Conservation (phyloP, 495 filamentous ascomycete species). For the Staphylotrichum longicolle region DNA sequence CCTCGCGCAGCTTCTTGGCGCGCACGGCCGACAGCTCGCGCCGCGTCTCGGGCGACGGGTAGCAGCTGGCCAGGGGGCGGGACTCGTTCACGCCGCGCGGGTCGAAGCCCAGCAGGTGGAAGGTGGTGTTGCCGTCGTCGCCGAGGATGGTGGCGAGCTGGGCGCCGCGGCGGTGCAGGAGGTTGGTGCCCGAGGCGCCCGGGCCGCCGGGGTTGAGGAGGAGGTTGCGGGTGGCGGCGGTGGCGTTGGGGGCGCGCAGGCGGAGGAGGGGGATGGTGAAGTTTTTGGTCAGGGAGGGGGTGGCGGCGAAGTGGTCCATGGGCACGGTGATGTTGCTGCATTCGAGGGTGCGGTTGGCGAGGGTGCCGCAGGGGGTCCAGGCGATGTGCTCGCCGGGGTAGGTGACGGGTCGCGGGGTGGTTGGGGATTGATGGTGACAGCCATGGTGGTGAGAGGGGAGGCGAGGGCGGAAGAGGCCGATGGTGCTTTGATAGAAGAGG, state of each 20-base stretch:
- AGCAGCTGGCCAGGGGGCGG: slow-evolving; percentile 39
- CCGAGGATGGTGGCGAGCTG: slow-evolving; percentile 40
- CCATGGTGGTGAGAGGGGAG: neutral
- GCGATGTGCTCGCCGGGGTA: slow-evolving; percentile 40
- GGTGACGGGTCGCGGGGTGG: neutral
- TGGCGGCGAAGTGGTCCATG: slow-evolving; percentile 45
- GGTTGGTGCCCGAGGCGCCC: slow-evolving; percentile 41
- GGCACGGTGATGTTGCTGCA: slow-evolving; percentile 42
- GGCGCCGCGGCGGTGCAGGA: slow-evolving; percentile 36
- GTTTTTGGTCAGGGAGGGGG: slow-evolving; percentile 26
- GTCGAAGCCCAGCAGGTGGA: slow-evolving; percentile 47
- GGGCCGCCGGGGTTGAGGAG: slow-evolving; percentile 50
- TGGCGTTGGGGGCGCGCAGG: slow-evolving; percentile 39
- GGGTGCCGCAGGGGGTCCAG: slow-evolving; percentile 41
- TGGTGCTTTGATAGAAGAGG: neutral
- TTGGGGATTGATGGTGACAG: neutral
- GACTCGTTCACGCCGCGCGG: slow-evolving; percentile 48
- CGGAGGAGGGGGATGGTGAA: slow-evolving; percentile 48
- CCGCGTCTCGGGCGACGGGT: slow-evolving; percentile 33
- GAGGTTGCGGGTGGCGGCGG: slow-evolving; percentile 34
- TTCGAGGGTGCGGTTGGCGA: slow-evolving; percentile 34
- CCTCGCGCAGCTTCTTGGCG: slow-evolving; percentile 27
- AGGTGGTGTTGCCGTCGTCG: slow-evolving; percentile 27
- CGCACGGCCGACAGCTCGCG: slow-evolving; percentile 30
- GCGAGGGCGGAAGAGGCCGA: neutral